Evolutionary conservation across 495 filamentous ascomycete genomes (phyloP).

Genomic region (Tuber microsphaerosporum): DNA sequence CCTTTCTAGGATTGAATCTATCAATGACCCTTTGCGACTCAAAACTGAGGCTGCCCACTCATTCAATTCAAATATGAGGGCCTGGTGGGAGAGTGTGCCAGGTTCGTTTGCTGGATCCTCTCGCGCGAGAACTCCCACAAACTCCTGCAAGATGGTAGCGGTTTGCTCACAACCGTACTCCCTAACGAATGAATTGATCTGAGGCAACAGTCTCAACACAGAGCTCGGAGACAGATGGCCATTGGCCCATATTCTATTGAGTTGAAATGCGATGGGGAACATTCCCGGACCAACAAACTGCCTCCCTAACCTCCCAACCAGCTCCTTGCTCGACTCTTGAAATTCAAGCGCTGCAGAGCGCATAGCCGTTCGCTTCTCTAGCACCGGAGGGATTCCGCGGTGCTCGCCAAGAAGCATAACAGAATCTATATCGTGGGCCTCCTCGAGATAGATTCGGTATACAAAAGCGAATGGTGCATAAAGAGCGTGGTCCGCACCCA

Average conservation of each 20-base stretch:
- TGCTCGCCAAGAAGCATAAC: constrained; percentile 18
- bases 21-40: constrained; percentile 28
- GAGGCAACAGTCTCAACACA: constrained; percentile 28
- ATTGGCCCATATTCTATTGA: constrained; percentile 35
- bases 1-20: constrained; percentile 24
- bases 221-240: constrained; percentile 32
- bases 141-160: constrained; percentile 22
- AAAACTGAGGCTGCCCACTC: constrained; percentile 41
- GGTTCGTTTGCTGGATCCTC: constrained; percentile 42
- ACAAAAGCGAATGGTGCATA: constrained; percentile 38
- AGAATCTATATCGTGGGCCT: constrained; percentile 3
- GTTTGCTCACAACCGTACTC: constrained; percentile 15
- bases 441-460: constrained; percentile 27
- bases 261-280: constrained; percentile 39
- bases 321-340: constrained; percentile 18
- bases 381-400: constrained; percentile 31
- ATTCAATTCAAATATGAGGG: constrained; percentile 47
- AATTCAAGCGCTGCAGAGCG: constrained; percentile 12
- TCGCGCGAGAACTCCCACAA: constrained; percentile 23
- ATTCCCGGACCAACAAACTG: constrained; percentile 15
- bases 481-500: constrained; percentile 27
- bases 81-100: constrained; percentile 43
- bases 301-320: constrained; percentile 13
- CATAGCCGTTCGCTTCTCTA: constrained; percentile 10
- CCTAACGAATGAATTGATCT: constrained; percentile 14